Evolutionary conservation across 2,329 filamentous ascomycete genomes (phyloP).

Genomic region (Epichloe typhina): DNA sequence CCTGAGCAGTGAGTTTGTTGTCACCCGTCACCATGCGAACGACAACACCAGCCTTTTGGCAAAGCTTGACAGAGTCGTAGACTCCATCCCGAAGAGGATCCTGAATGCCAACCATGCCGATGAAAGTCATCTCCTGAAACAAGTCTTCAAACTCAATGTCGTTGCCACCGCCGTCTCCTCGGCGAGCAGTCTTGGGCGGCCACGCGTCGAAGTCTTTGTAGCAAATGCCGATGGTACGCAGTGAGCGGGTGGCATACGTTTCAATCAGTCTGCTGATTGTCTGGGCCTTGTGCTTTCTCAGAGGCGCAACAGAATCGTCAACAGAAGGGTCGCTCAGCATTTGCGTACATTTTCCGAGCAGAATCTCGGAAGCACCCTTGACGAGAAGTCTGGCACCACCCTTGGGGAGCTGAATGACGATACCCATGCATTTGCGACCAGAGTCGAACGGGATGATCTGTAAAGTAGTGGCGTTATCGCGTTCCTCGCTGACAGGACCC

Average conservation of each 20-base stretch:
- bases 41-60: slow-evolving; percentile 63
- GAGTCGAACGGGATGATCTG: slow-evolving; percentile 69
- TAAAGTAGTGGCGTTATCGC: slow-evolving; percentile 43
- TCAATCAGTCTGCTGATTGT: slow-evolving; percentile 56
- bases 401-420: slow-evolving; percentile 38
- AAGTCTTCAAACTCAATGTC: slow-evolving; percentile 54
- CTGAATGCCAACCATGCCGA: slow-evolving; percentile 67
- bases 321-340: slow-evolving; percentile 35
- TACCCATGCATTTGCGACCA: slow-evolving; percentile 58
- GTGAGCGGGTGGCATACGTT: slow-evolving; percentile 63
- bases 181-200: slow-evolving; percentile 55
- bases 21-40: slow-evolving; percentile 82
- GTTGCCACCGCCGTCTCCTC: slow-evolving; percentile 39
- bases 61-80: slow-evolving; percentile 57
- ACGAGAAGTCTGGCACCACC: slow-evolving; percentile 43
- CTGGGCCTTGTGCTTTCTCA: slow-evolving; percentile 40
- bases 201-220: slow-evolving; percentile 77
- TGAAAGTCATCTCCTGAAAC: slow-evolving; percentile 53
- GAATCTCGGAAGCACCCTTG: slow-evolving; percentile 53
- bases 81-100: slow-evolving; percentile 67
- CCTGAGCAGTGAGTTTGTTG: slow-evolving; percentile 65
- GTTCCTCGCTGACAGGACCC: slow-evolving; percentile 50
- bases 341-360: slow-evolving; percentile 42
- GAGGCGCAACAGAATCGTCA: slow-evolving; percentile 26
- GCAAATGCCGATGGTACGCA: slow-evolving; percentile 73